Conservation (phyloP, 1,284 basidiomycete genomes). For the Ustilago hordei region DNA sequence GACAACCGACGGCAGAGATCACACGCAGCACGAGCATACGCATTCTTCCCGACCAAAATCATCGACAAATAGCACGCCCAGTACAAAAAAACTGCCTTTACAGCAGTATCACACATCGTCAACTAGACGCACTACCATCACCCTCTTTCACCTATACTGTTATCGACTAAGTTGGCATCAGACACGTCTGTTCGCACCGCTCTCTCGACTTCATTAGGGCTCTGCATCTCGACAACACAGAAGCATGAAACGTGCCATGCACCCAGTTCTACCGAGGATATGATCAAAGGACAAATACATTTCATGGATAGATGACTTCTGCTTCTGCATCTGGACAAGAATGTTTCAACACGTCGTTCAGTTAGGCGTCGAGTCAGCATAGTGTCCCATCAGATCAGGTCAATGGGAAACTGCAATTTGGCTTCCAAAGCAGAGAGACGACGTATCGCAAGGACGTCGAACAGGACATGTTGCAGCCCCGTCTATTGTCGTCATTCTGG, state of each 20-base stretch:
- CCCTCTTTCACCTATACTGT: background rate
- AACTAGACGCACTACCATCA: background rate
- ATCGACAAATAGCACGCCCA: background rate
- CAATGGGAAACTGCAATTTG: too few relatives aligned
- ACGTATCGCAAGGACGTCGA: background rate
- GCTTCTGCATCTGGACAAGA: too few relatives aligned
- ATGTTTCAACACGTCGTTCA: too few relatives aligned
- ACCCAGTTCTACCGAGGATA: too few relatives aligned
- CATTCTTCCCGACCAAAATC: constrained; percentile 1
- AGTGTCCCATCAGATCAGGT: too few relatives aligned
- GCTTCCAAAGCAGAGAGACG: too few relatives aligned
- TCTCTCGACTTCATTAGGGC: background rate
- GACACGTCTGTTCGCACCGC: background rate
- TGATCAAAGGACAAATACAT: too few relatives aligned
- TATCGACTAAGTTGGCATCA: constrained; percentile 22
- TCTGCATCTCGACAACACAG: background rate
- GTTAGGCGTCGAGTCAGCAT: too few relatives aligned
- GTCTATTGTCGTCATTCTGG: background rate
- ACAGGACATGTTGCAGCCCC: background rate
- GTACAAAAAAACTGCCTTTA: background rate
- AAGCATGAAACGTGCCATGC: background rate
- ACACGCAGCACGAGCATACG: constrained; percentile 33
- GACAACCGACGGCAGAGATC: constrained; percentile 3
- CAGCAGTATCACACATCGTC: background rate
- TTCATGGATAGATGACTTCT: too few relatives aligned